Evolutionary conservation across 805 yeast species (phyloP), one percentile per base, ranked within the genome.

Genomic region (Ogataea dorogensis): DNA sequence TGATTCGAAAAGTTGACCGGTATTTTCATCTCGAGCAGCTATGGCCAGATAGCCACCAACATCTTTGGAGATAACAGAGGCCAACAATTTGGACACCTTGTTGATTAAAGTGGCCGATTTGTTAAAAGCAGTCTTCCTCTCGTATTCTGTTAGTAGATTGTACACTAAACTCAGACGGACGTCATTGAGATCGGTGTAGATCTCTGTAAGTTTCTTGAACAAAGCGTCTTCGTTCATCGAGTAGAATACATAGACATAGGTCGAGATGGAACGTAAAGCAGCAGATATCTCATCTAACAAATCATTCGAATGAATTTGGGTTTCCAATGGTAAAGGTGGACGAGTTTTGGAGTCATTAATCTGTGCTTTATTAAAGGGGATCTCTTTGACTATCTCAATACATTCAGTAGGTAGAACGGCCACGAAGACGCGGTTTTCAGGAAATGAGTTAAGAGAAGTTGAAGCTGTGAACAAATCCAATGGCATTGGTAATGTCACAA

Each of bases 191-290:
- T 75, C 72, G 26, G 69, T 61, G 56, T 77, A 82, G 24, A 81
- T 64, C 10, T 55, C 59, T 2, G 70, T 61, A 45, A 84, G 65
- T 45, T 76, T 78, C 40, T 70, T 68, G 60, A 74, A 81, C 28
- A 81, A 66, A n/a, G 71, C 63, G 46, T 78, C 79, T 53, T 83
- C 86, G 27, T 85, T 83, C 46, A 76, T 73, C 0, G 89, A 76
- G 59, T 83, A 84, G 50, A 82, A 66, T 0, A 86, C 76, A 58
- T 73, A 83, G 31, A 82, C 73, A 47, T 82, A 85, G 7, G 82
- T 70, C 10, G 77, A 68, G 35, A 84, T 61, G 29, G 79, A 70
- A 14, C 73, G 68, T 44, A 82, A 58, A 2, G 81, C 71, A 10
- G 79, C 72, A 9, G 66, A 68, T 38, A 81, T 68, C 55, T 83